A percentile compares a stretch with the other conserved stretches of the same genome.
Evolutionary conservation across 768 basidiomycete species (phyloP).

Genomic region (Boletus patriciae): DNA sequence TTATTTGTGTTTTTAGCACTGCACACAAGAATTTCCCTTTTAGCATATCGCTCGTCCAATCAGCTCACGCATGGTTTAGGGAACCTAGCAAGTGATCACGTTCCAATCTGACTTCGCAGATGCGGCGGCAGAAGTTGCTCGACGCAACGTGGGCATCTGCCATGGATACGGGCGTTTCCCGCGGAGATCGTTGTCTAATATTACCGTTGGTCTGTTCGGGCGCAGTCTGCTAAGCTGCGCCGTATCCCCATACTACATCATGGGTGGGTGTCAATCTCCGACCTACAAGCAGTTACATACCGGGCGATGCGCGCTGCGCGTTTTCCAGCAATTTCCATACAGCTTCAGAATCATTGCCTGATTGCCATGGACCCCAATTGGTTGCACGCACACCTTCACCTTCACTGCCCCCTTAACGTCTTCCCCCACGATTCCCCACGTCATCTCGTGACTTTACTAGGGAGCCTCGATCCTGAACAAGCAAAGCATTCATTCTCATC

Average conservation of each 20-base stretch:
- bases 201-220: conserved; percentile 10
- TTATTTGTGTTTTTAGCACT: neutral
- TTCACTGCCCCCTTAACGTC: conserved; percentile 20
- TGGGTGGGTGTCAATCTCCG: conserved; percentile 23
- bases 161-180: conserved; percentile 33
- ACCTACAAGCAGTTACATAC: conserved; percentile 4
- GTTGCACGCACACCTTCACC: neutral
- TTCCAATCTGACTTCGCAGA: conserved; percentile 21
- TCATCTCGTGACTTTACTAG: conserved; percentile 13
- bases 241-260: conserved; percentile 21
- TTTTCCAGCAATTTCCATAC: conserved; percentile 7
- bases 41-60: conserved; percentile 4
- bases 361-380: neutral
- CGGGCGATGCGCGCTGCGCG: conserved; percentile 3
- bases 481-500: neutral
- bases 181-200: conserved; percentile 28
- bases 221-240: conserved; percentile 16
- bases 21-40: conserved; percentile 12
- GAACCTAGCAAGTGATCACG: conserved; percentile 22
- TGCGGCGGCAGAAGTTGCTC: conserved; percentile 11
- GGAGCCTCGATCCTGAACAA: conserved; percentile 13
- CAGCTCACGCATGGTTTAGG: conserved; percentile 12
- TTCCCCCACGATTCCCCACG: conserved; percentile 22
- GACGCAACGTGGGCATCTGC: conserved; percentile 27
- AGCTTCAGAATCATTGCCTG: neutral